These are phyloP conservation scores for Paramecium biaurelia DNA, from an alignment of 73 alveolate genomes.

Conservation along the genomic window DNA sequence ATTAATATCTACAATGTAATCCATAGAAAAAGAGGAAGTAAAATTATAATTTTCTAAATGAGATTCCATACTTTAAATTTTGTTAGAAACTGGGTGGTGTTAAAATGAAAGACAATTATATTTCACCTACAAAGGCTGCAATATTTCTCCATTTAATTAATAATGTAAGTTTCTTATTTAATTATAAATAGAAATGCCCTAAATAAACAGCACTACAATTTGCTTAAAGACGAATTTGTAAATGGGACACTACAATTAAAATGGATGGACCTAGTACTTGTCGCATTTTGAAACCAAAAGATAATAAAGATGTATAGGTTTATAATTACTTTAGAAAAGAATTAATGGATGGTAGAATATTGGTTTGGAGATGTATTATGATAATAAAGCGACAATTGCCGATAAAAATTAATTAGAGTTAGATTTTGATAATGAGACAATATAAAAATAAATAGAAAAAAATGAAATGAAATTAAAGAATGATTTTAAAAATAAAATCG, in stretches of 20 bases:
- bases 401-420: constrained; percentile 15
- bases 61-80: constrained; percentile 29
- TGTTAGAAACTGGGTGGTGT: constrained; percentile 42
- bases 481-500: constrained; percentile 31
- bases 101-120: background rate
- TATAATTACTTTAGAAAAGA: background rate
- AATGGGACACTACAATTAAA: constrained; percentile 24
- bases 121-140: constrained; percentile 48
- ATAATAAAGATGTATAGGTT: background rate
- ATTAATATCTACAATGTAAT: background rate
- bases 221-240: constrained; percentile 7
- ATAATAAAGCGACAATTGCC: background rate
- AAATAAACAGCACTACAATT: background rate
- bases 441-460: constrained; percentile 5
- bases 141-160: background rate
- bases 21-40: background rate
- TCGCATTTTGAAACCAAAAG: constrained; percentile 5
- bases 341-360: constrained; percentile 45
- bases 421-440: constrained; percentile 15
- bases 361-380: constrained; percentile 27
- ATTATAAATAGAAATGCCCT: background rate
- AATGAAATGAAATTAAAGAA: constrained; percentile 37
- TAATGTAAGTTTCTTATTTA: background rate
- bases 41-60: background rate
- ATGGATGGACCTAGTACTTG: constrained; percentile 28